Evolutionary conservation across 2,329 filamentous ascomycete species (phyloP), one percentile per base, ranked within the genome.

Genomic region (Colletotrichum nymphaeae): DNA sequence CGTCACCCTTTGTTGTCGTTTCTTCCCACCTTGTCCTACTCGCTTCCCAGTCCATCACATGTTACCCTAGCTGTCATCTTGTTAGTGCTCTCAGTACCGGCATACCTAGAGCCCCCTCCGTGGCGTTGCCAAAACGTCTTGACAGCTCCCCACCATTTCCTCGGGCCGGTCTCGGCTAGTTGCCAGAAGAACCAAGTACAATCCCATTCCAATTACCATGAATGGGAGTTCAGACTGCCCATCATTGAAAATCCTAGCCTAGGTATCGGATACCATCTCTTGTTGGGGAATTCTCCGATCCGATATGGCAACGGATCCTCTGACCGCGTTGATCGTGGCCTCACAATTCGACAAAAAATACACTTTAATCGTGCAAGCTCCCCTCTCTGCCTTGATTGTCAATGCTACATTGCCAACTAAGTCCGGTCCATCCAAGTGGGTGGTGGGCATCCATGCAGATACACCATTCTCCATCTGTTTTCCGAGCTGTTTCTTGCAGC

Each of bases 341-440:
- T 56, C 16, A 49, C 37, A 57, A 35, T 19, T 22, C 59, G 32
- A 56, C 52, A 16, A 26, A 28, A 37, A n/a, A 55, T 57, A 24
- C 70, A 28, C n/a, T 62, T 52, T 57, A 28, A 37, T 52, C 22
- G 66, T 37, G 32, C 55, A 37, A 30, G 9, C 22, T 49, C 28
- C 22, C 46, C 55, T 24, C 30, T n/a, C 59, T 26, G 32, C 56
- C 35, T 26, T 62, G 56, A 57, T 56, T 11, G 28, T 65, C 60
- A 56, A 66, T 37, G 35, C 65, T 30, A 62, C 60, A 56, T 57
- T 37, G 56, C 35, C 46, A 49, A 62, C 67, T 37, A 52, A 35
- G 35, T 65, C 52, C 56, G 56, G 35, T 52, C 70, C 35, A 70
- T 65, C 55, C 67, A 65, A 73, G 70, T 58, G 70, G 67, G 28